These are phyloP conservation scores for Erodium texanum DNA, from an alignment of 441 rosid genomes.

Conservation along the genomic window DNA sequence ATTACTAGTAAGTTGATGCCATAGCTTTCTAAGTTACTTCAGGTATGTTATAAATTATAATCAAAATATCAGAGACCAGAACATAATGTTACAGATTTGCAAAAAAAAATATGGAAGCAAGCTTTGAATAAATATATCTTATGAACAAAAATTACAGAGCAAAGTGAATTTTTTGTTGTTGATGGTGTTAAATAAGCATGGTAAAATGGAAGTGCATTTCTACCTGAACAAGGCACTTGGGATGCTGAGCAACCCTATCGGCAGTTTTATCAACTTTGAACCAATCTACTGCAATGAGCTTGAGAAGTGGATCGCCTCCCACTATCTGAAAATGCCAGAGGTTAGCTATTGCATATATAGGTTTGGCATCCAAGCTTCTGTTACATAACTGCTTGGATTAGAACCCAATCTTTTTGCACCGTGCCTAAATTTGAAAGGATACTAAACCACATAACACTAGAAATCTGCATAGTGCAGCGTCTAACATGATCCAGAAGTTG, in stretches of 20 bases:
- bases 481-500: background rate
- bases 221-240: constrained; percentile 90
- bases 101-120: background rate
- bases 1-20: background rate
- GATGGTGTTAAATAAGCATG: background rate
- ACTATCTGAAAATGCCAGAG: constrained; percentile 39
- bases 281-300: constrained; percentile 92
- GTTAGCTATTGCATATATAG: too few relatives aligned
- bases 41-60: background rate
- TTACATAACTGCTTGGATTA: too few relatives aligned
- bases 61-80: background rate
- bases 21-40: background rate
- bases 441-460: too few relatives aligned
- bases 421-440: background rate
- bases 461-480: too few relatives aligned
- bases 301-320: constrained; percentile 93
- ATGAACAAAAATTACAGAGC: background rate
- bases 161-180: background rate
- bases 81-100: background rate
- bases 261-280: constrained; percentile 62
- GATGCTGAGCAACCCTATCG: constrained; percentile 70
- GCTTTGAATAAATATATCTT: background rate
- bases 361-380: too few relatives aligned
- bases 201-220: constrained; percentile 1
- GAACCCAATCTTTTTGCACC: too few relatives aligned